Base-by-base conservation (phyloP, 73 alveolate genomes). In the Paraurostyla sp. region DNA sequence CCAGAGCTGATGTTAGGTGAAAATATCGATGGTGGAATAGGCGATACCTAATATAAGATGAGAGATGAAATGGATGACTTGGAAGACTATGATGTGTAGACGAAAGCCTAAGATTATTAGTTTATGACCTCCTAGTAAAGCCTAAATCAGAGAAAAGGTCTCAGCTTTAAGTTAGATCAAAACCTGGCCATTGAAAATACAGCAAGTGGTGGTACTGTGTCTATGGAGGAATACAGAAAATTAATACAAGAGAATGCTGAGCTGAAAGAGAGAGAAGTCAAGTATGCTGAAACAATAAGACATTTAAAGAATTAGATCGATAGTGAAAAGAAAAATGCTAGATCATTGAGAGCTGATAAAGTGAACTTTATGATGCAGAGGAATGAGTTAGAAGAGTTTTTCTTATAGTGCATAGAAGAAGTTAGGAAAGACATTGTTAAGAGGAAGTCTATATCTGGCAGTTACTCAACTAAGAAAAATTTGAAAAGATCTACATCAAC, bases 331-430 rank as follows among this genome's bases (percentile, higher is more conserved):
- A 90, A 80, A 63, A 93, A 78, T 33, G 35, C 80, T 13, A 56
- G 85, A 60, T 49, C 76, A 4, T 60, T 88, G 16, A 59, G 90
- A 36, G 88, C 94, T 3, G 93, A 73, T 20, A 87, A 86, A 57
- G 94, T 84, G 27, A 83, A 87, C 23, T 54, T 35, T 29, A 36
- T 88, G 68, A 65, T 93, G 38, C 59, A 93, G 43, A 90, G 94
- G 58, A 89, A 92, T 60, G 99, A 96, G 38, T 80, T 94, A 6
- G 99, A 96, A 58, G 92, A 90, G n/a, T 94, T 96, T 82, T 96
- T 96, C 91, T 63, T 96, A 29, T 89, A 94, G 27, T 96, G 99
- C 69, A 91, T 96, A 33, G 99, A 96, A 73, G 95, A 93, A 54
- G 99, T 96, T n/a, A 57, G 98, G 43, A 96, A 95, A 83, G 97